A percentile compares a stretch with the other conserved stretches of the same genome.
phyloP scores from a whole-genome alignment of 2,329 filamentous ascomycete species.

The Leptographium radiaticola region DNA sequence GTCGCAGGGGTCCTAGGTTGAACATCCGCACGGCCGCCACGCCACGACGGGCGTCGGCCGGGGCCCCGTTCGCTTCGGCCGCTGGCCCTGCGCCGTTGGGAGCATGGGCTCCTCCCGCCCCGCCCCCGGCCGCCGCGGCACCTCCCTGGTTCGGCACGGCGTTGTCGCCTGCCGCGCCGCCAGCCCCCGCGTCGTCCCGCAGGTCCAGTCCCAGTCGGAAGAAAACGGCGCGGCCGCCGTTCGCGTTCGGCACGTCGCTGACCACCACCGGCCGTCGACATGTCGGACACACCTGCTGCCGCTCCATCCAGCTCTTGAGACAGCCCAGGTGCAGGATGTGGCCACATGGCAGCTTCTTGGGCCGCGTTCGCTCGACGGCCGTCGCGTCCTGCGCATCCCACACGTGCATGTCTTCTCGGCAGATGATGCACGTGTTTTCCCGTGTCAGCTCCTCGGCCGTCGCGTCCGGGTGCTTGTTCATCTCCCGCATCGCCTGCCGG shows the following conservation, averaged over 20 bases:
- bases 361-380: constrained; percentile 70
- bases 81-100: background rate
- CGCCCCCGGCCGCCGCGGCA: background rate
- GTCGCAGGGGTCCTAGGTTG: constrained; percentile 54
- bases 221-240: constrained; percentile 20
- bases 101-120: background rate
- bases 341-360: constrained; percentile 93
- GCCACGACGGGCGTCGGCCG: background rate
- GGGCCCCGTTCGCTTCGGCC: background rate
- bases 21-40: constrained; percentile 19
- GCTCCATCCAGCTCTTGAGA: constrained; percentile 90
- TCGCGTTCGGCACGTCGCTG: constrained; percentile 17
- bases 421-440: constrained; percentile 95
- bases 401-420: constrained; percentile 84
- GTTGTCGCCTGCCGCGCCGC: constrained; percentile 14
- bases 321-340: constrained; percentile 93
- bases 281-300: constrained; percentile 93
- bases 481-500: constrained; percentile 80
- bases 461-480: constrained; percentile 90
- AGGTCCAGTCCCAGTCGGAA: constrained; percentile 20
- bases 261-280: constrained; percentile 77
- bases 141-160: background rate
- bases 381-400: constrained; percentile 54
- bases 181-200: constrained; percentile 7
- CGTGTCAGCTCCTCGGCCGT: constrained; percentile 71